phyloP scores from a whole-genome alignment of 2,329 filamentous ascomycete genomes.

The Geosmithia morbida region DNA sequence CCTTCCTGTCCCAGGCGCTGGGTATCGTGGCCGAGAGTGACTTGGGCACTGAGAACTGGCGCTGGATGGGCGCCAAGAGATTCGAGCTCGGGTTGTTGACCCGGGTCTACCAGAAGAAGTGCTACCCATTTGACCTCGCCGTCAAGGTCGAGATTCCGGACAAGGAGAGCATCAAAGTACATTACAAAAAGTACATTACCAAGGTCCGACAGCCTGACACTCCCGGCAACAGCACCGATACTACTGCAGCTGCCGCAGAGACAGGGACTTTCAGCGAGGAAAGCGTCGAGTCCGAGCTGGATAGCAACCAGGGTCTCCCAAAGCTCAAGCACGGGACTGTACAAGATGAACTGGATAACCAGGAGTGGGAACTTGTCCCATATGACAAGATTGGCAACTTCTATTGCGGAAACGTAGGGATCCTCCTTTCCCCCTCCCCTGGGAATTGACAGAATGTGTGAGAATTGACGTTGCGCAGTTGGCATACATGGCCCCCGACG shows the following conservation, averaged over 20 bases:
- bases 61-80: slow-evolving; percentile 80
- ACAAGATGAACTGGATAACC: slow-evolving; percentile 48
- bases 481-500: slow-evolving; percentile 76
- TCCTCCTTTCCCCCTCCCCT: not conserved
- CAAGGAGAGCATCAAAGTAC: slow-evolving; percentile 59
- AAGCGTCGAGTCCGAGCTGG: not conserved
- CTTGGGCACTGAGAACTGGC: slow-evolving; percentile 74
- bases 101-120: slow-evolving; percentile 58
- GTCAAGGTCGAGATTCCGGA: slow-evolving; percentile 68
- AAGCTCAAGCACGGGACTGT: slow-evolving; percentile 66
- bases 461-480: slow-evolving; percentile 34
- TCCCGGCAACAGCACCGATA: slow-evolving; percentile 6
- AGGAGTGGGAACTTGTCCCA: slow-evolving; percentile 60
- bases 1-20: slow-evolving; percentile 80
- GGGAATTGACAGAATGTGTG: not conserved
- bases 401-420: slow-evolving; percentile 70
- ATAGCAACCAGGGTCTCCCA: slow-evolving; percentile 40
- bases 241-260: not conserved
- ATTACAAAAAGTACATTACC: slow-evolving; percentile 39
- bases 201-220: not conserved
- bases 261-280: not conserved
- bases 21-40: slow-evolving; percentile 87
- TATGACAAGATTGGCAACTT: slow-evolving; percentile 75
- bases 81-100: slow-evolving; percentile 79
- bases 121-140: slow-evolving; percentile 82